Evolutionary conservation across 2,329 filamentous ascomycete species (phyloP), one percentile per base, ranked within the genome.

Genomic region (Aspergillus ustus): DNA sequence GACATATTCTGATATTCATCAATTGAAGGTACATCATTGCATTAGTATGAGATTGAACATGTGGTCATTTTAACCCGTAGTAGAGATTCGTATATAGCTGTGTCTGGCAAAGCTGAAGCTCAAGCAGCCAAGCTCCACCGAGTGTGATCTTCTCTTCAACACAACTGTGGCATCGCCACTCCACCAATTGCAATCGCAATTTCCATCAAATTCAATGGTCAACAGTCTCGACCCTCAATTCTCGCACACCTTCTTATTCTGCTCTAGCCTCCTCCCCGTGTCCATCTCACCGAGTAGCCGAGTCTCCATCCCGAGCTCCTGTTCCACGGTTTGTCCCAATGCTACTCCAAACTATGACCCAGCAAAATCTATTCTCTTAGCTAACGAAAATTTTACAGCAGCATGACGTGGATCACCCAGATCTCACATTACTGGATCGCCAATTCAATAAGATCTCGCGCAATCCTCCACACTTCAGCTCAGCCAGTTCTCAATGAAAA

Each of bases 391-490:
- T 7, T 31, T 52, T 15, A 57, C 34, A 52, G 25, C 8, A 56
- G 48, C 17, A n/a, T 48, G 43, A 56, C 52, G 52, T 56, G 44
- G 43, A 34, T 46, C 52, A 13, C 13, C 37, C 15, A n/a, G 20
- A 37, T 37, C 3, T 37, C 7, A 9, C 15, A 15, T 2, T 11
- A 19, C 37, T 54, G 20, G 9, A n/a, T 29, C 52, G 45, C 52
- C 6, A 29, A 8, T 28, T n/a, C 7, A 9, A 44, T n/a, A 13
- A 44, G 17, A 45, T 22, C 37, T 43, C 20, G 34, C 51, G 31
- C 51, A 28, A 20, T 15, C 8, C 45, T 15, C 8, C 45, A 48
- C 5, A 40, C 9, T 40, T 15, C 8, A 40, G 34, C 34, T 17
- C 15, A 25, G 25, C 4, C 34, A 40, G 34, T 15, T 25, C 25